Percentiles rank a stretch among this genome's conserved stretches.
Conservation (phyloP, 2,329 filamentous ascomycete genomes). For the Ascochyta lentis region DNA sequence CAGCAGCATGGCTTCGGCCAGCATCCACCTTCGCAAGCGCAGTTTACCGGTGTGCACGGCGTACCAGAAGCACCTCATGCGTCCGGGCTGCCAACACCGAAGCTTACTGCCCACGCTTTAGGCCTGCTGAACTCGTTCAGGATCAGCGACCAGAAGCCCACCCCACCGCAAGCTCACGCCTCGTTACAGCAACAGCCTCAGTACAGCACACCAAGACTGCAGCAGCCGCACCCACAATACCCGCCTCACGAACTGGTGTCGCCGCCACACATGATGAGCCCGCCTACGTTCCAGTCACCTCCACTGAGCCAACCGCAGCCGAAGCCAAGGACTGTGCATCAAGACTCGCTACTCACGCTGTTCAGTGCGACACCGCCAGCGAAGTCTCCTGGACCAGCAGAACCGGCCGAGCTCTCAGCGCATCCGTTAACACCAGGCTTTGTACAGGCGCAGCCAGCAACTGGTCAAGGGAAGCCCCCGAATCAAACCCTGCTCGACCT, state of each 20-base stretch:
- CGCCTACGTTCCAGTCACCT: constrained; percentile 40
- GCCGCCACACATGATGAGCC: constrained; percentile 36
- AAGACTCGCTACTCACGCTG: constrained; percentile 54
- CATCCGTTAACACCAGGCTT: constrained; percentile 50
- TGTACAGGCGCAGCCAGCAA: constrained; percentile 28
- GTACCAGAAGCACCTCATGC: constrained; percentile 60
- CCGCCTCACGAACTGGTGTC: constrained; percentile 33
- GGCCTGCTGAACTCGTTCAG: constrained; percentile 67
- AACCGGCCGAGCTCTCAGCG: constrained; percentile 56
- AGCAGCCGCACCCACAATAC: constrained; percentile 32
- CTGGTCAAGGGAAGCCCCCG: constrained; percentile 20
- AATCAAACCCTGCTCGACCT: constrained; percentile 31
- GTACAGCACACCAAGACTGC: constrained; percentile 32
- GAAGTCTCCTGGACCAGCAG: constrained; percentile 32
- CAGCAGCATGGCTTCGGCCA: constrained; percentile 40
- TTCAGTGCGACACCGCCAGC: constrained; percentile 47
- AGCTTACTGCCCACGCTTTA: constrained; percentile 63
- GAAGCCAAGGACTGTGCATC: constrained; percentile 51
- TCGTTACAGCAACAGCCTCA: constrained; percentile 23
- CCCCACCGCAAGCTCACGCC: constrained; percentile 14
- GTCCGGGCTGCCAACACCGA: constrained; percentile 64
- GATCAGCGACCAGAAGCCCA: constrained; percentile 35
- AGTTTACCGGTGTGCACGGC: constrained; percentile 48
- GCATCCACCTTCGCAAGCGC: constrained; percentile 31
- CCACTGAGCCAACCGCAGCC: constrained; percentile 40